Base-by-base conservation (phyloP, 164 flowering plant genomes). In the Malania oleifera region DNA sequence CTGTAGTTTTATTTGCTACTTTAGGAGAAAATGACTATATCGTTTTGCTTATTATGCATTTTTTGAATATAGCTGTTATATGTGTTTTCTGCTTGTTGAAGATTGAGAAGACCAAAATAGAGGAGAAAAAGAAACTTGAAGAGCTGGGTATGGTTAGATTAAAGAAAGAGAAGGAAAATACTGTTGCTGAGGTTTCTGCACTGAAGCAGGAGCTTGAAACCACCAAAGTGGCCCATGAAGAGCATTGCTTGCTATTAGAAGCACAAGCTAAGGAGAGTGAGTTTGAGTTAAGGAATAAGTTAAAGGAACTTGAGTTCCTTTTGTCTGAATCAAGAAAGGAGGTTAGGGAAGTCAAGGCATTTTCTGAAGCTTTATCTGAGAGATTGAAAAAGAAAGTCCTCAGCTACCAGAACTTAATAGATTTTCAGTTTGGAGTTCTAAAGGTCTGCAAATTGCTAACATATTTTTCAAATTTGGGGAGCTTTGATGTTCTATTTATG, bases 51-150 rank as follows among this genome's bases (percentile, higher is more conserved):
- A n/a, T n/a, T n/a, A n/a, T n/a, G 37, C 37, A 31, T 31, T 28
- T 22, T 18, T 46, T 28, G 9, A 7, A 20, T 17, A n/a, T 40
- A 35, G 0, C 7, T 67, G 5, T 29, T 22, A 9, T 20, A 11
- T 57, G 18, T 28, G 19, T 19, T 27, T 12, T 66, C 54, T 46
- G n/a, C 25, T 14, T 15, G 11, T 51, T 75, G 64, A 71, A 90
- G 98, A 67, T 44, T 55, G 97, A 92, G 72, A 90, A 83, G 71
- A 47, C 59, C 15, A 75, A 77, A 71, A 24, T 86, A 18, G 91
- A 82, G 67, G 89, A 86, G 80, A 73, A 61, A 63, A 82, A 73
- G 69, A 82, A 79, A 74, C 73, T 72, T 55, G 89, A 78, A 65
- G 89, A 90, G 58, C 73, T 73, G 57, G 85, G 86, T 64, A 56